Conservation (phyloP, 306 rosid species). For the Trifolium repens region DNA sequence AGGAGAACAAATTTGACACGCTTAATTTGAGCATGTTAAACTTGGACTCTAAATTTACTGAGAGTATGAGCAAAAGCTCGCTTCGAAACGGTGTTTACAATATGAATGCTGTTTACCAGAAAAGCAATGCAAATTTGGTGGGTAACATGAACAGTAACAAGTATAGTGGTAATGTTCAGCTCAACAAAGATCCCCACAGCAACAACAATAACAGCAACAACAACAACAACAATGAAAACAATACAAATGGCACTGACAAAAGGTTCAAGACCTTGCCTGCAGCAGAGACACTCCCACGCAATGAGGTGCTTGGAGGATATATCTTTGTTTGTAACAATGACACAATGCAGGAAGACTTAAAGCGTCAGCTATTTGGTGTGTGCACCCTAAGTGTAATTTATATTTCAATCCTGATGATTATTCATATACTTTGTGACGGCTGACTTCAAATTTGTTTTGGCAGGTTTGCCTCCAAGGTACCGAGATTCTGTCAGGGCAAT, state of each 20-base stretch:
- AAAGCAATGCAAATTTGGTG: constrained; percentile 61
- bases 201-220: constrained; percentile 27
- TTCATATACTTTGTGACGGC: constrained; percentile 15
- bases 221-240: constrained; percentile 59
- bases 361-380: constrained; percentile 88
- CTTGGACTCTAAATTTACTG: constrained; percentile 72
- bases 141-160: constrained; percentile 68
- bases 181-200: constrained; percentile 68
- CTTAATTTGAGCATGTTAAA: constrained; percentile 79
- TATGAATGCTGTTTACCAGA: constrained; percentile 76
- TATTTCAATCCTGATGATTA: constrained; percentile 11
- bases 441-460: constrained; percentile 35
- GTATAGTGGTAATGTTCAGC: constrained; percentile 61
- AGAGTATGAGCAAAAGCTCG: constrained; percentile 65
- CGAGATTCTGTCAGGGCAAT: constrained; percentile 96
- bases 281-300: constrained; percentile 92
- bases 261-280: constrained; percentile 99
- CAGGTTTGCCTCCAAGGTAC: constrained; percentile 97
- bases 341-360: constrained; percentile 99
- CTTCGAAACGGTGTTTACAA: constrained; percentile 66
- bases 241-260: constrained; percentile 68
- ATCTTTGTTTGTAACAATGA: constrained; percentile 97
- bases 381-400: not conserved
- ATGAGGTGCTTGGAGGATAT: constrained; percentile 99
- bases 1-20: constrained; percentile 87